Evolutionary conservation across 176 grass and related monocot genomes (phyloP).

Genomic region (Eragrostis curvula): DNA sequence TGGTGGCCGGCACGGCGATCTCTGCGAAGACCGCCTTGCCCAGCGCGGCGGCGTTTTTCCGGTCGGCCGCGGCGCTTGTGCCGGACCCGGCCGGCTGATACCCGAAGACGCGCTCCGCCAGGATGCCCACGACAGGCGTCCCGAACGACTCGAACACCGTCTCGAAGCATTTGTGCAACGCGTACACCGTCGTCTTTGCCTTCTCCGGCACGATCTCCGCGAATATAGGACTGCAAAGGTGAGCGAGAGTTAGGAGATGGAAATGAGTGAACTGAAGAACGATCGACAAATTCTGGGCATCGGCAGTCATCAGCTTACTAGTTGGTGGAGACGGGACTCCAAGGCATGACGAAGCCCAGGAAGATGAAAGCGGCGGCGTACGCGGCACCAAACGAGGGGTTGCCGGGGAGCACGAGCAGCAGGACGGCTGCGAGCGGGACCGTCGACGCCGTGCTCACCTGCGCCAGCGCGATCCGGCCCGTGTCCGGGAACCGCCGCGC

Average conservation of each 20-base stretch:
- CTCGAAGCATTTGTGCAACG: slow-evolving; percentile 61
- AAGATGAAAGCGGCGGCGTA: slow-evolving; percentile 35
- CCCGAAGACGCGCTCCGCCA: slow-evolving; percentile 54
- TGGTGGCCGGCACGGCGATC: slow-evolving; percentile 39
- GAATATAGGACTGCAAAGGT: slow-evolving; percentile 53
- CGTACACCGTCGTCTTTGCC: slow-evolving; percentile 70
- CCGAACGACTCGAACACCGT: slow-evolving; percentile 56
- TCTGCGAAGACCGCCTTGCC: slow-evolving; percentile 60
- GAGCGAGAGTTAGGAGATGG: neutral
- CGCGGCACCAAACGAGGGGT: neutral
- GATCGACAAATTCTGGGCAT: neutral
- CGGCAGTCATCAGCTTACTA: slow-evolving; percentile 20
- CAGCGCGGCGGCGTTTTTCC: slow-evolving; percentile 63
- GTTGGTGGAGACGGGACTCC: slow-evolving; percentile 44
- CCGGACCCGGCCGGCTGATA: slow-evolving; percentile 35
- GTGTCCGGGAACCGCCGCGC: slow-evolving; percentile 13
- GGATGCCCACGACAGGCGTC: slow-evolving; percentile 56
- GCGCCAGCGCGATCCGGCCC: slow-evolving; percentile 36
- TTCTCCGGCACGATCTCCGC: slow-evolving; percentile 62
- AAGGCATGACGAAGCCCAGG: slow-evolving; percentile 40
- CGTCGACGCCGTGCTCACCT: slow-evolving; percentile 43
- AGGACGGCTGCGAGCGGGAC: slow-evolving; percentile 30
- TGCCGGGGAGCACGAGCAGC: slow-evolving; percentile 17
- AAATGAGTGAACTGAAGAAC: neutral
- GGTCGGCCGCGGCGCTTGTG: slow-evolving; percentile 19